Conservation (phyloP, 2,329 filamentous ascomycete genomes). For the Ceratocystis harringtonii region DNA sequence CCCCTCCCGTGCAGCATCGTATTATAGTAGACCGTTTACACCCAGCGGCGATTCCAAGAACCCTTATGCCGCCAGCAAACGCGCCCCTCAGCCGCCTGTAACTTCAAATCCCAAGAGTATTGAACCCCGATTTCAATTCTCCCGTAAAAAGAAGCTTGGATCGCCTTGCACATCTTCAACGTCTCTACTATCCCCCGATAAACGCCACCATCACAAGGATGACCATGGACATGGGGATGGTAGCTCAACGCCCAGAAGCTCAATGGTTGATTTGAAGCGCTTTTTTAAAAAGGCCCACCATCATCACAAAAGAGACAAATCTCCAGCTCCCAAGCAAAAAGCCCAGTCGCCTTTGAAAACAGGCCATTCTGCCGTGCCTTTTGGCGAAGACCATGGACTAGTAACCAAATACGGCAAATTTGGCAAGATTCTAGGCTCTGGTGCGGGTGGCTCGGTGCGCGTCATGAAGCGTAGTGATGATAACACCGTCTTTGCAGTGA, state of each 20-base stretch:
- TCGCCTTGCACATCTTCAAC: constrained; percentile 40
- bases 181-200: constrained; percentile 32
- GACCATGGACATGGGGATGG: constrained; percentile 18
- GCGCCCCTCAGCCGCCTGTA: constrained; percentile 47
- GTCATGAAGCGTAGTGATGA: constrained; percentile 90
- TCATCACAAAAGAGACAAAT: constrained; percentile 50
- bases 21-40: constrained; percentile 60
- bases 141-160: constrained; percentile 52
- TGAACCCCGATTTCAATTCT: constrained; percentile 75
- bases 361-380: constrained; percentile 44
- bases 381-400: constrained; percentile 84
- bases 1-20: constrained; percentile 47
- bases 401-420: constrained; percentile 91
- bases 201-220: constrained; percentile 28
- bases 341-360: constrained; percentile 42
- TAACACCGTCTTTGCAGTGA: constrained; percentile 87
- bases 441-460: constrained; percentile 85
- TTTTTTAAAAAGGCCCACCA: constrained; percentile 70
- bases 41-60: constrained; percentile 68
- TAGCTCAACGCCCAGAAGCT: constrained; percentile 40
- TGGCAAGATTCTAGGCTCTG: constrained; percentile 82
- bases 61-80: constrained; percentile 71
- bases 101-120: constrained; percentile 40
- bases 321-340: constrained; percentile 45
- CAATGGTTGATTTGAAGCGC: constrained; percentile 90